These are phyloP conservation scores for Penicillium robsamsonii DNA, from an alignment of 495 filamentous ascomycete species.

Conservation along the genomic window DNA sequence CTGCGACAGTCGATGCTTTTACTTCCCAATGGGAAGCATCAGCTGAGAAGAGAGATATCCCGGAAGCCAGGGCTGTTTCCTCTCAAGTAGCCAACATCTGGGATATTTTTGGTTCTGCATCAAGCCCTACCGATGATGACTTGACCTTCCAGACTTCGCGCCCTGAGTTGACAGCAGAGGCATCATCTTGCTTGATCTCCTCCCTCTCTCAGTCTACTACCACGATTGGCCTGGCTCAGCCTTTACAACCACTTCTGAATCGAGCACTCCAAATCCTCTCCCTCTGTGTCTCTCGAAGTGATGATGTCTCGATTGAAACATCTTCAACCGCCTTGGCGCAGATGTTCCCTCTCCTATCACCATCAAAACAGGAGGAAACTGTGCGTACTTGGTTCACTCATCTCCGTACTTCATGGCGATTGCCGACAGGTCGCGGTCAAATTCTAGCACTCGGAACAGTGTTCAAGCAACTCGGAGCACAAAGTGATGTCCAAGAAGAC, in stretches of 20 bases:
- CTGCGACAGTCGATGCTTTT: conserved; percentile 41
- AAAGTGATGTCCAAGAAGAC: conserved; percentile 19
- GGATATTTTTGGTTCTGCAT: conserved; percentile 39
- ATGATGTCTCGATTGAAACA: conserved; percentile 47
- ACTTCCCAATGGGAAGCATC: conserved; percentile 16
- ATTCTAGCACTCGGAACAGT: conserved; percentile 45
- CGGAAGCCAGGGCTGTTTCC: conserved; percentile 23
- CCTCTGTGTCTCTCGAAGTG: conserved; percentile 44
- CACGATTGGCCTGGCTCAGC: conserved; percentile 12
- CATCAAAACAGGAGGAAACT: conserved; percentile 31
- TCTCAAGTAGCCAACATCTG: conserved; percentile 33
- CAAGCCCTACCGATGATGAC: conserved; percentile 42
- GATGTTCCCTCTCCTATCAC: conserved; percentile 41
- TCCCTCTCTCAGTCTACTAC: conserved; percentile 31
- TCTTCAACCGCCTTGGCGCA: conserved; percentile 46
- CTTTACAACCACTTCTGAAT: conserved; percentile 30
- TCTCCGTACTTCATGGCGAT: conserved; percentile 36
- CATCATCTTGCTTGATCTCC: conserved; percentile 54
- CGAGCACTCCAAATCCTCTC: conserved; percentile 40
- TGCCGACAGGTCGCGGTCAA: conserved; percentile 44
- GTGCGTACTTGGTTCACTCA: conserved; percentile 40
- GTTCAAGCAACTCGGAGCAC: conserved; percentile 32
- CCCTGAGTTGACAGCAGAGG: conserved; percentile 69
- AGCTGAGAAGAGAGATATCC: conserved; percentile 10
- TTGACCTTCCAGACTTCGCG: conserved; percentile 52